Evolutionary conservation across 1,139 yeast genomes (phyloP), one percentile per base, ranked within the genome.

Genomic region (Blastobotrys indianensis): DNA sequence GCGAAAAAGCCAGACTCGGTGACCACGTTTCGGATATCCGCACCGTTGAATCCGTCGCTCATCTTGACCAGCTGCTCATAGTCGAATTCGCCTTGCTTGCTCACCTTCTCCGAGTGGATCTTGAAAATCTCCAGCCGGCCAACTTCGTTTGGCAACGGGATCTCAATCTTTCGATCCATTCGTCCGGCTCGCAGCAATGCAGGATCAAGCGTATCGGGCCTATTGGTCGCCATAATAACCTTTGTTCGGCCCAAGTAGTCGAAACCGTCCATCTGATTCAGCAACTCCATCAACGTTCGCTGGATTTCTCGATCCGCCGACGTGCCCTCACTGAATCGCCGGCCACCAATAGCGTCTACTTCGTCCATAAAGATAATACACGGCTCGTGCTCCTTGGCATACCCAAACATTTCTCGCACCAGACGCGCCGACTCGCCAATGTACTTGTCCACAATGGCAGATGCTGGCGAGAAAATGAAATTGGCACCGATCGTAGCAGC

Each of bases 1-100:
- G 98, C 98, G 62, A 90, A 88, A 70, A 94, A 92, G 2, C 98
- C 99, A 25, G 97, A 97, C 70, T 94, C 99, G n/a, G 99, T 94
- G 34, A 90, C 79, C 51, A 94, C 97, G 65, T 94, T 94, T 68
- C 98, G 81, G 58, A 94, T 83, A 75, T 94, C 99, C 5, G 98
- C 98, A 69, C 99, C 99, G 67, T 94, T 94, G 70, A 94, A 92
- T 1, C 98, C 98, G 68, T 94, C 98, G 67, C 94, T 83, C 97
- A 92, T 88, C 70, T 92, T 90, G 34, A 92, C 97, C 35, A 88
- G 85, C 16, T 97, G 95, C 69, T 94, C 98, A 59, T 86, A 88
- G 70, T 94, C 98, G 66, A 94, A 85, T 58, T 94, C 98, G 50
- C 98, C 99, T 54, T 82, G 85, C 65, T 92, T 92, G 51, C 85